phyloP scores from a whole-genome alignment of 306 rosid genomes.

The Vigna nakashimae region DNA sequence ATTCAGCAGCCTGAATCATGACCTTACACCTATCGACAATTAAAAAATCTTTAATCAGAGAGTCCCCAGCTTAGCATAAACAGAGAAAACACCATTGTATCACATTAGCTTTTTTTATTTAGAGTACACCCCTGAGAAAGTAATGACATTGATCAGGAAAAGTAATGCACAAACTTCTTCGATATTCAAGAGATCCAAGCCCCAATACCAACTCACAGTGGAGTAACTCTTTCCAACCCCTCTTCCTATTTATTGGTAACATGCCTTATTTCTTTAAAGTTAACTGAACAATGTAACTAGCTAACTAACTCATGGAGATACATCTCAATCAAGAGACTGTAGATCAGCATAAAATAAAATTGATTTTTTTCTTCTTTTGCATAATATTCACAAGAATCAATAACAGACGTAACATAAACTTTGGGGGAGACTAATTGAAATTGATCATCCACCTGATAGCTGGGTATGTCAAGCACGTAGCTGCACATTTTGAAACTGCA shows the following conservation, averaged over 20 bases:
- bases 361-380: slow-evolving; percentile 14
- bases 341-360: slow-evolving; percentile 10
- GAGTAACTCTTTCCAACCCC: background rate
- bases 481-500: slow-evolving; percentile 91
- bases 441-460: slow-evolving; percentile 81
- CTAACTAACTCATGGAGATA: background rate
- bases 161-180: too few relatives aligned
- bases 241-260: background rate
- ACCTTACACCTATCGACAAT: slow-evolving; percentile 78
- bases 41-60: slow-evolving; percentile 36
- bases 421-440: slow-evolving; percentile 23
- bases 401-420: background rate
- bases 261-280: background rate
- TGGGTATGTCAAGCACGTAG: slow-evolving; percentile 94
- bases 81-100: slow-evolving; percentile 19
- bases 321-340: slow-evolving; percentile 27
- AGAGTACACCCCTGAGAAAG: background rate
- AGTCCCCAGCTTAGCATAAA: slow-evolving; percentile 26
- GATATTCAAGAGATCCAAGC: too few relatives aligned
- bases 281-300: background rate
- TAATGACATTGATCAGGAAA: background rate
- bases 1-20: slow-evolving; percentile 87
- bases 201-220: background rate
- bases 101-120: slow-evolving; percentile 2
- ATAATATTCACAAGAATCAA: slow-evolving; percentile 10